Evolutionary conservation across 352 stramenopile species (phyloP).

Genomic region (Globisporangium heterothallicum): DNA sequence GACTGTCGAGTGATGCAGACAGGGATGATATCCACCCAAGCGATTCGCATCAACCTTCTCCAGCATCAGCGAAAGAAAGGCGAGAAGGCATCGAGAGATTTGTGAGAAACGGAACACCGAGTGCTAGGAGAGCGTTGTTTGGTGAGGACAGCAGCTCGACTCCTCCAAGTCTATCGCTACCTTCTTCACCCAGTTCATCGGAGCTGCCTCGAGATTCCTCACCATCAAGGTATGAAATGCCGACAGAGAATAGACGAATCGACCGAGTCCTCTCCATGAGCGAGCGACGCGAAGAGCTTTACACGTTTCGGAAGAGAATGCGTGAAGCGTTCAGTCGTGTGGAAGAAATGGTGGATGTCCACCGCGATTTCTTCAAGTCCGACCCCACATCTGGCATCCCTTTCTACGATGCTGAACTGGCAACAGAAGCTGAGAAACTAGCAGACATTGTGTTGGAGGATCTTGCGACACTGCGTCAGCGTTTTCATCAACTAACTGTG

Average conservation of each 20-base stretch:
- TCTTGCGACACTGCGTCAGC: constrained; percentile 28
- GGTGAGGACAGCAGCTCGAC: not conserved
- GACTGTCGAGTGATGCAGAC: not conserved
- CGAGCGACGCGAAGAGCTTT: constrained; percentile 47
- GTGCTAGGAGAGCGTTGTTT: not conserved
- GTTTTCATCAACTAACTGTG: constrained; percentile 29
- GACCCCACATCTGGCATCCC: constrained; percentile 37
- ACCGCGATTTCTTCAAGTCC: constrained; percentile 53
- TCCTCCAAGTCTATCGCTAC: not conserved
- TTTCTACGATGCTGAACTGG: constrained; percentile 16
- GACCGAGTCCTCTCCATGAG: not conserved
- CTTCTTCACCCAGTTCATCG: not conserved
- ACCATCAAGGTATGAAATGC: not conserved
- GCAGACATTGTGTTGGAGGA: constrained; percentile 39
- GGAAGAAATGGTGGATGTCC: constrained; percentile 62
- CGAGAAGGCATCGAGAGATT: too few species aligned
- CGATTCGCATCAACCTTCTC: not conserved
- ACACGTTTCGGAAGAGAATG: constrained; percentile 58
- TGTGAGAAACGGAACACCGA: too few species aligned
- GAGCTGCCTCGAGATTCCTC: not conserved
- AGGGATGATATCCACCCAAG: not conserved
- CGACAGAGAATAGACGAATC: not conserved
- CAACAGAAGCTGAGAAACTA: constrained; percentile 28
- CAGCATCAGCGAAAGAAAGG: not conserved
- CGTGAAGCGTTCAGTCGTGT: constrained; percentile 46